These are phyloP conservation scores for Logfia minima DNA, from an alignment of 129 eudicot species.

Conservation along the genomic window DNA sequence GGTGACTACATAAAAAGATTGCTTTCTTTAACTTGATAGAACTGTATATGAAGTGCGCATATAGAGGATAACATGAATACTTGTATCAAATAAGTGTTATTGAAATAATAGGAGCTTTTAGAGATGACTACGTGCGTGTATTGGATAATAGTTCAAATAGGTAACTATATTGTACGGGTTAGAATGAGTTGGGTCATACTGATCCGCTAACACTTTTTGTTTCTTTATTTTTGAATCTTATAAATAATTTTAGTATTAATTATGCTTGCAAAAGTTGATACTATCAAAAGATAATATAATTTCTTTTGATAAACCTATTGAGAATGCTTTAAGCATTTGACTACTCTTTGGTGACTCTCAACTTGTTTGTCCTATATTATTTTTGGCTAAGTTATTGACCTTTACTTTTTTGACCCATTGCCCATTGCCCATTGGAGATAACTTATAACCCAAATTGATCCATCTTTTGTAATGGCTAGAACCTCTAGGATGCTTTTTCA, in stretches of 20 bases:
- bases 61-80: background rate
- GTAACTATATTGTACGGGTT: background rate
- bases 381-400: background rate
- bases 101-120: background rate
- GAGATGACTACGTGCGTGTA: background rate
- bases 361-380: background rate
- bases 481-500: background rate
- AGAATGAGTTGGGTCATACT: background rate
- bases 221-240: background rate
- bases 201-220: background rate
- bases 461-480: background rate
- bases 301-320: background rate
- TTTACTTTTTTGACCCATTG: background rate
- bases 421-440: background rate
- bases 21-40: slow-evolving; percentile 1
- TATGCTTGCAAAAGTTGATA: background rate
- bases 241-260: background rate
- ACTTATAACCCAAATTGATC: background rate
- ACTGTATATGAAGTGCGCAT: background rate
- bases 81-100: slow-evolving; percentile 1
- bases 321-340: slow-evolving; percentile 4
- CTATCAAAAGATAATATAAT: background rate
- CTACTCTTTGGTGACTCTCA: background rate
- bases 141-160: background rate
- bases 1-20: background rate